Conservation (phyloP, 805 yeast species). For the Ogataea corticis region DNA sequence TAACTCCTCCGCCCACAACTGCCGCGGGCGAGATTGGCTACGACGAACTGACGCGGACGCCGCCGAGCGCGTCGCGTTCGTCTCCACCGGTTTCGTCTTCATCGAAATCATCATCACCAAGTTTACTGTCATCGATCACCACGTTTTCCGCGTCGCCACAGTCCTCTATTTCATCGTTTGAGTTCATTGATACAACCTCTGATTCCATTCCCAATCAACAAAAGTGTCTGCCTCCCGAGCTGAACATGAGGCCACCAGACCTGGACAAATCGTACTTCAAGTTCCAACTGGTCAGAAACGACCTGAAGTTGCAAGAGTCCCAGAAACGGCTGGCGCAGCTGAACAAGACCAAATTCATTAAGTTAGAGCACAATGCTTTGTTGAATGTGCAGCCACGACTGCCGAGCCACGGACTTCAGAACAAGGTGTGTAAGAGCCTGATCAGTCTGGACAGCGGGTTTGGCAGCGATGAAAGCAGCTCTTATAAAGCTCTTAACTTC, state of each 20-base stretch:
- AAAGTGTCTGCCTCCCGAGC: constrained; percentile 42
- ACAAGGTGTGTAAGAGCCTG: constrained; percentile 1
- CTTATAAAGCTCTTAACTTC: constrained; percentile 10
- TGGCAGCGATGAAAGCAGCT: constrained; percentile 8
- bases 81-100: constrained; percentile 28
- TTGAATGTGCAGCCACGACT: constrained; percentile 22
- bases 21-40: constrained; percentile 2
- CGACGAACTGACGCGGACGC: constrained; percentile 12
- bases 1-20: neutral
- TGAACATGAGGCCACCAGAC: constrained; percentile 34
- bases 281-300: constrained; percentile 30
- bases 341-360: constrained; percentile 17
- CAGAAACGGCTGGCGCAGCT: constrained; percentile 16
- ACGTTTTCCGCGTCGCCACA: constrained; percentile 29
- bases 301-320: constrained; percentile 21
- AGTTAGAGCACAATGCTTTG: constrained; percentile 5
- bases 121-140: constrained; percentile 26
- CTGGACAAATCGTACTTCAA: constrained; percentile 22
- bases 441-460: constrained; percentile 6
- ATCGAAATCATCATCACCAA: constrained; percentile 33
- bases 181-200: constrained; percentile 14
- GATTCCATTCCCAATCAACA: constrained; percentile 14
- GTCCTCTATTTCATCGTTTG: constrained; percentile 30
- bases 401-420: constrained; percentile 18
- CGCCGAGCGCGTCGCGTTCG: constrained; percentile 20